These are phyloP conservation scores for Coemansia sp. DNA, from an alignment of 192 early-diverging fungal genomes.

Conservation along the genomic window DNA sequence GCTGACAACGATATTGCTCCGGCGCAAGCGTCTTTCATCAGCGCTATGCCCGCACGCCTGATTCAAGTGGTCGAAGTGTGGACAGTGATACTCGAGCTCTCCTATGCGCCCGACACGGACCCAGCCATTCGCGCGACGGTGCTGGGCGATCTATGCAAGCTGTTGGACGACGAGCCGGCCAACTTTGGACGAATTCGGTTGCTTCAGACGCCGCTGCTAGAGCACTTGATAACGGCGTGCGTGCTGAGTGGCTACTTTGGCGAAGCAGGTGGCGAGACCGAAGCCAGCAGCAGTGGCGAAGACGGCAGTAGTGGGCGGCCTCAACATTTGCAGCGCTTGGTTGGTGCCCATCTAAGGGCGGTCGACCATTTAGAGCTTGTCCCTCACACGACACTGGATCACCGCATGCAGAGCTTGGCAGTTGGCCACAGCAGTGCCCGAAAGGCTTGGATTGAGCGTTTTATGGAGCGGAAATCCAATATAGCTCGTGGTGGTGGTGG, in stretches of 20 bases:
- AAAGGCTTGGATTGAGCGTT: constrained; percentile 25
- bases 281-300: background rate
- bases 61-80: constrained; percentile 21
- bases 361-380: constrained; percentile 29
- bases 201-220: constrained; percentile 11
- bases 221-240: constrained; percentile 11
- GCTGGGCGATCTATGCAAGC: constrained; percentile 9
- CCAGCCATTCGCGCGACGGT: constrained; percentile 23
- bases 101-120: constrained; percentile 21
- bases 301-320: background rate
- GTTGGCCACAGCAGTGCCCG: constrained; percentile 27
- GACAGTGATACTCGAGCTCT: constrained; percentile 26
- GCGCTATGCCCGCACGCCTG: constrained; percentile 25
- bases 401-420: constrained; percentile 28
- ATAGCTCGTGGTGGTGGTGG: too few relatives aligned
- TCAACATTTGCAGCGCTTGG: background rate
- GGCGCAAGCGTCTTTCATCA: constrained; percentile 22
- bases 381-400: constrained; percentile 40
- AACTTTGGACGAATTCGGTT: constrained; percentile 16
- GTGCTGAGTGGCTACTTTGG: constrained; percentile 26
- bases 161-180: constrained; percentile 38
- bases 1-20: background rate
- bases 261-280: background rate
- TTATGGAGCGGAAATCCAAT: background rate
- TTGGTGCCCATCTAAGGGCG: constrained; percentile 14